Base-by-base conservation (phyloP, 2,329 filamentous ascomycete genomes). In the Colletotrichum sp. region DNA sequence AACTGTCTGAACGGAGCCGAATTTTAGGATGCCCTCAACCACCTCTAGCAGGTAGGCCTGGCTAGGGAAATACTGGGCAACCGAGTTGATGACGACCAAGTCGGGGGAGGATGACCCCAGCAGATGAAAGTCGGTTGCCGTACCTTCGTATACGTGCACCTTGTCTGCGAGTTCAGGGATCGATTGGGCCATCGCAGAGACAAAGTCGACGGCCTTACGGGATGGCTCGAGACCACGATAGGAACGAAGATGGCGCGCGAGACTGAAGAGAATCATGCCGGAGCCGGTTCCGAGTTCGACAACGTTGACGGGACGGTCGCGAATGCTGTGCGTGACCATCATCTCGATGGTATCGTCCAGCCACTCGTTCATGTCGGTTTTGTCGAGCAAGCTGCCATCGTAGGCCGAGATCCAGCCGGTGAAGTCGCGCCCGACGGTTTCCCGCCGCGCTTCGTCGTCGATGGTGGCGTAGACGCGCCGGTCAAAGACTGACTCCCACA, bases 341-440 rank as follows among this genome's bases (percentile, higher is more conserved):
- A 43, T 43, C 1, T 43, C 18, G 5, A 43, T 43, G 1, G 81
- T 82, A 13, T 83, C 82, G 10, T 82, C 79, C 0, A 84, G 76
- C 82, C 82, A 84, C 63, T 82, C 82, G 4, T 80, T 67, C 82
- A 84, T 83, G 30, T 83, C 80, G 1, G 3, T 68, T 36, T 77
- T 79, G 55, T 81, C 78, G 6, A 83, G 81, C 2, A 74, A 12
- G 0, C 16, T 76, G 6, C 81, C 82, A 48, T 83, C 79, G 34
- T 82, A 83, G 80, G 82, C 82, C 1, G 82, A 84, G 6, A 77
- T 82, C 83, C 83, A 84, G 12, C 79, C 81, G 1, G 76, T 77
- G 32, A 83, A 84, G 48, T 84, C 82, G 3, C 72, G 67, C 1
- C 82, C 82, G 36, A 81, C 7, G 0, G 38, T n/a, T n/a, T 43